phyloP scores from a whole-genome alignment of 257 asterid species.

The Catharanthus roseus region DNA sequence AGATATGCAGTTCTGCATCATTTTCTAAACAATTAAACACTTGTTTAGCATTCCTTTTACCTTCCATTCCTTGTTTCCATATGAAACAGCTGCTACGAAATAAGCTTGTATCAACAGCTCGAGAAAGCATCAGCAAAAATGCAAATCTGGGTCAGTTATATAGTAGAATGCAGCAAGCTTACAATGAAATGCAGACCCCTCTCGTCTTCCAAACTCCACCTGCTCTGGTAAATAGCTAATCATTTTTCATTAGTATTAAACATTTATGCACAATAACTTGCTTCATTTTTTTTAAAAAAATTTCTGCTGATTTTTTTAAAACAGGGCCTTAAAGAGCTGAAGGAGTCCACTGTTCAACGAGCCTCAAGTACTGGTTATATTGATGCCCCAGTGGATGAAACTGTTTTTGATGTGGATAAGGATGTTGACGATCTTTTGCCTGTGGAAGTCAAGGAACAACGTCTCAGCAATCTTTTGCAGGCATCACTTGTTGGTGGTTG shows the following conservation, averaged over 20 bases:
- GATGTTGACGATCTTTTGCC: slow-evolving; percentile 90
- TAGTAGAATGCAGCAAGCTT: slow-evolving; percentile 75
- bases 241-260: not conserved
- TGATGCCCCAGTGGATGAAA: slow-evolving; percentile 74
- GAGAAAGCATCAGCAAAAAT: slow-evolving; percentile 54
- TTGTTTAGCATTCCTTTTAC: not conserved
- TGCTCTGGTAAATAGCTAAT: slow-evolving; percentile 41
- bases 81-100: slow-evolving; percentile 79
- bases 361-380: slow-evolving; percentile 71
- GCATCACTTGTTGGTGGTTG: slow-evolving; percentile 74
- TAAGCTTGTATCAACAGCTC: slow-evolving; percentile 77
- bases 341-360: slow-evolving; percentile 65
- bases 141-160: slow-evolving; percentile 76
- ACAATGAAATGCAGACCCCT: slow-evolving; percentile 87
- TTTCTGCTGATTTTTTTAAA: not conserved
- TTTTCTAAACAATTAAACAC: not conserved
- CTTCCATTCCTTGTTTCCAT: not conserved
- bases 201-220: slow-evolving; percentile 78
- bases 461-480: slow-evolving; percentile 91
- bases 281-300: not conserved
- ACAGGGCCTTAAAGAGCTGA: slow-evolving; percentile 88
- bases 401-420: slow-evolving; percentile 81
- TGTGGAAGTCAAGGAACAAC: slow-evolving; percentile 91
- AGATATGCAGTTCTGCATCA: not conserved
- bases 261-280: not conserved